These are phyloP conservation scores for Iberis pinnata DNA, from an alignment of 345 rosid species.

Conservation along the genomic window DNA sequence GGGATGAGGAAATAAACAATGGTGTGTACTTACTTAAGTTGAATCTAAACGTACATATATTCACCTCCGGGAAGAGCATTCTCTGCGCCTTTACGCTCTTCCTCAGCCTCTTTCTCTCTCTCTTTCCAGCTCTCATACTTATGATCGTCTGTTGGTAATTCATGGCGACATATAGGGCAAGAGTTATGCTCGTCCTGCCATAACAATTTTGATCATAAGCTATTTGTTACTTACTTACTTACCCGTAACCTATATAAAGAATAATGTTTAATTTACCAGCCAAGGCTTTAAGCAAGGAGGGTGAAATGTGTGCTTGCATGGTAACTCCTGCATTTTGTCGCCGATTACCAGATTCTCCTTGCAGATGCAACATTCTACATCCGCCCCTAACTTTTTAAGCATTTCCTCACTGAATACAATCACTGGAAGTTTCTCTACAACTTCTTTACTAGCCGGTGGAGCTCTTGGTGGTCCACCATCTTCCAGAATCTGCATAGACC, in stretches of 20 bases:
- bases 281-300: constrained; percentile 98
- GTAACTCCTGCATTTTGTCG: constrained; percentile 91
- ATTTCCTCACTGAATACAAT: constrained; percentile 53
- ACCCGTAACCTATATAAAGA: background rate
- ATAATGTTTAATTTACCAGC: constrained; percentile 52
- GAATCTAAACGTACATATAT: constrained; percentile 69
- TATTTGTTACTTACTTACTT: background rate
- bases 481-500: constrained; percentile 23
- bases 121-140: constrained; percentile 92
- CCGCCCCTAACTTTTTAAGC: constrained; percentile 52
- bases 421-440: constrained; percentile 78
- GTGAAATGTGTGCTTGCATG: constrained; percentile 85
- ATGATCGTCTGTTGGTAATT: constrained; percentile 83
- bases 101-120: constrained; percentile 78
- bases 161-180: constrained; percentile 90
- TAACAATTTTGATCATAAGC: background rate
- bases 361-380: constrained; percentile 89
- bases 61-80: constrained; percentile 91
- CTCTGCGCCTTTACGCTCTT: constrained; percentile 86
- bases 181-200: constrained; percentile 91
- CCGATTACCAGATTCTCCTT: constrained; percentile 62
- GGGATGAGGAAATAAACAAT: background rate
- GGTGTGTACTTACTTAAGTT: background rate
- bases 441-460: constrained; percentile 95
- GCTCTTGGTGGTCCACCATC: constrained; percentile 54